Evolutionary conservation across 2,329 filamentous ascomycete species (phyloP).

Genomic region (Claviceps sorghi): DNA sequence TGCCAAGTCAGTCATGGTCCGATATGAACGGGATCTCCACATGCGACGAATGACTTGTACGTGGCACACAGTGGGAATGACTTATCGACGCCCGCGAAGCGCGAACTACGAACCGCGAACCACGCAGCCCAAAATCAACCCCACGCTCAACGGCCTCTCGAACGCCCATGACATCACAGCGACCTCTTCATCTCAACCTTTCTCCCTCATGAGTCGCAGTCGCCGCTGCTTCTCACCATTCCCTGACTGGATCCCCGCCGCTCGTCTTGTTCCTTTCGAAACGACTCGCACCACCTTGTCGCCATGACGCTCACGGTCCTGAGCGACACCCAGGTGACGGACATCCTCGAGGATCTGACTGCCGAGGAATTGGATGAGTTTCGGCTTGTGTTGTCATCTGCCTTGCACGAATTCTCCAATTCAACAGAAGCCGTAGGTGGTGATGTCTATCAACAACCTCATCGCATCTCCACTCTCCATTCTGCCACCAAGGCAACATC

Average conservation of each 20-base stretch:
- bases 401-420: slow-evolving; percentile 49
- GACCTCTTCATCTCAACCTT: not conserved
- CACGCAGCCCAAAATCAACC: too few species aligned
- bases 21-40: too few species aligned
- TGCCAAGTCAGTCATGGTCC: not conserved
- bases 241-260: not conserved
- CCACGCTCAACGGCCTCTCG: too few species aligned
- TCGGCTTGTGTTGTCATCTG: slow-evolving; percentile 30
- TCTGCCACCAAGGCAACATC: slow-evolving; percentile 40
- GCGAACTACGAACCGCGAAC: too few species aligned
- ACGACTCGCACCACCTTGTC: not conserved
- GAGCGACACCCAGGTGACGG: slow-evolving; percentile 40
- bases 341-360: slow-evolving; percentile 38
- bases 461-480: slow-evolving; percentile 34
- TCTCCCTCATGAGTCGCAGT: not conserved
- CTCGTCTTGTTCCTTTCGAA: not conserved
- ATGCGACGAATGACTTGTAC: not conserved
- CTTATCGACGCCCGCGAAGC: too few species aligned
- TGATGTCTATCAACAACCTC: slow-evolving; percentile 39
- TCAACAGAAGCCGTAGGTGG: slow-evolving; percentile 29
- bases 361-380: slow-evolving; percentile 38
- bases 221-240: not conserved
- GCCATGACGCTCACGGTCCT: slow-evolving; percentile 45
- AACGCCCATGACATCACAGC: not conserved
- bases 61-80: not conserved